These are phyloP conservation scores for Buddleja alternifolia DNA, from an alignment of 257 asterid genomes.

Conservation along the genomic window DNA sequence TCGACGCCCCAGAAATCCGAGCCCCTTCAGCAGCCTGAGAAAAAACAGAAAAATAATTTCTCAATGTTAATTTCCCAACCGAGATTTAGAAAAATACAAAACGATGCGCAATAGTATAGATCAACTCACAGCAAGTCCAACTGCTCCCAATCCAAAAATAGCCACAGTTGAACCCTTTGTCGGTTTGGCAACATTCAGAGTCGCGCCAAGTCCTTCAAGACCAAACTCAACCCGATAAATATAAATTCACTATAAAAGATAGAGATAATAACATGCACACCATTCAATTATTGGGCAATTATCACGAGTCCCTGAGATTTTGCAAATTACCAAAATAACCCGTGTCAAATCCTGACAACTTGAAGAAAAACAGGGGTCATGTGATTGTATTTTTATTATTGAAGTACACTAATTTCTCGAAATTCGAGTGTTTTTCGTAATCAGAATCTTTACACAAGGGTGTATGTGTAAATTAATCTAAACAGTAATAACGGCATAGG, in stretches of 20 bases:
- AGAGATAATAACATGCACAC: too few species aligned
- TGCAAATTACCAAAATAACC: too few species aligned
- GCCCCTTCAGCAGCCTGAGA: conserved; percentile 94
- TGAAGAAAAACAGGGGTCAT: too few species aligned
- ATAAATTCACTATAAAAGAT: not conserved
- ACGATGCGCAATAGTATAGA: not conserved
- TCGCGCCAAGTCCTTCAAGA: conserved; percentile 71
- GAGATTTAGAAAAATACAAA: not conserved
- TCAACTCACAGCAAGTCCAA: conserved; percentile 82
- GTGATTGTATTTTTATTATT: too few species aligned
- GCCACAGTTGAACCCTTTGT: conserved; percentile 74
- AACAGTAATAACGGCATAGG: not conserved
- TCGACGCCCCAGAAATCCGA: conserved; percentile 74
- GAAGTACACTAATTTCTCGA: too few species aligned
- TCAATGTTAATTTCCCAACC: not conserved
- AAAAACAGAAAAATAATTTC: not conserved
- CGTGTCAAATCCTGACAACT: too few species aligned
- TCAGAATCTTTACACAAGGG: too few species aligned
- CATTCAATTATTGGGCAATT: too few species aligned
- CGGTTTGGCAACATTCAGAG: conserved; percentile 83
- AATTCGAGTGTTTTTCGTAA: too few species aligned
- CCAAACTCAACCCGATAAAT: conserved; percentile 20
- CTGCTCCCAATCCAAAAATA: conserved; percentile 83
- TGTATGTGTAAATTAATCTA: too few species aligned
- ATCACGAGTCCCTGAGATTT: too few species aligned